Evolutionary conservation across 1,284 basidiomycete genomes (phyloP), one percentile per base, ranked within the genome.

Genomic region (Leccinum variabile): DNA sequence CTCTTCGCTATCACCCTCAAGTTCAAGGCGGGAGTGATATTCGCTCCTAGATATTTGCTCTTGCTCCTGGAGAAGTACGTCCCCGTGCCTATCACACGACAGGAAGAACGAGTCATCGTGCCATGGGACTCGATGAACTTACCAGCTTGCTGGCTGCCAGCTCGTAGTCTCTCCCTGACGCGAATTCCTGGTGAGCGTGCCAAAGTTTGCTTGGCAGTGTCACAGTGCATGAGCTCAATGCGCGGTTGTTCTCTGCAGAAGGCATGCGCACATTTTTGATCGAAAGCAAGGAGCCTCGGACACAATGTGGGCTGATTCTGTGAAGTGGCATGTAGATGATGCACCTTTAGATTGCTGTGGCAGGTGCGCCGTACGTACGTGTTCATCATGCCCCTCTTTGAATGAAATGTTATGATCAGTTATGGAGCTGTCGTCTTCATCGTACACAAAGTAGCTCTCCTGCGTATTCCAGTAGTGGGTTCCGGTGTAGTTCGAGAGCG

Each of bases 401-500:
- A 90, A 91, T 3, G 89, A 89, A 52, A 88, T 76, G 66, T 82
- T 82, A 70, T 85, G 78, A 63, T 82, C 76, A 50, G 84, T 77
- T 49, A 80, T 54, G 2, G 80, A 69, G n/a, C 80, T 78, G 18
- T 22, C 18, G 55, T 73, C 76, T 55, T 81, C 82, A 41, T 78
- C 77, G 62, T 83, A 83, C 0, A 80, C 79, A 66, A 89, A 83
- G 71, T 92, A 92, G 65, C 74, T 79, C 71, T 91, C 87, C 72
- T 91, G 89, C 0, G 88, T 82, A 70, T 92, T 92, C 89, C 89
- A 92, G 69, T 90, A 92, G 70, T 92, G 91, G 0, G 89, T 84
- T 57, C 89, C 89, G 25, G 83, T 76, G 70, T 86, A 84, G 70
- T 92, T 92, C 18, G 90, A 81, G 55, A 84, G 68, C 35, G 79